These are phyloP conservation scores for Heritiera littoralis DNA, from an alignment of 345 rosid species.

Conservation along the genomic window DNA sequence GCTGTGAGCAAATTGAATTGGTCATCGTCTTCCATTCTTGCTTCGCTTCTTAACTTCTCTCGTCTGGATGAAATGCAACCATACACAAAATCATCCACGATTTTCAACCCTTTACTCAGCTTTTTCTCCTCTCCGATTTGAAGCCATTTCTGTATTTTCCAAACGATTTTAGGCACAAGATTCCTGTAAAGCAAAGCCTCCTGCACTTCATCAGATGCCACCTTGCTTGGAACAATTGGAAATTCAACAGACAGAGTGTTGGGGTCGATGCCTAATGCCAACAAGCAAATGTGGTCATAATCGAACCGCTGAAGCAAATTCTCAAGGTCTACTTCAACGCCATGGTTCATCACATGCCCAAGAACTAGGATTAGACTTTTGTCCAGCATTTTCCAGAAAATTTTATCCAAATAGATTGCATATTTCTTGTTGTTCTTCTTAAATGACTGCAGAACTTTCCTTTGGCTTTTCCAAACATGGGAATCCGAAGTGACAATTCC, in stretches of 20 bases:
- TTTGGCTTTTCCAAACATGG: constrained; percentile 24
- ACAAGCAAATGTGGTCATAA: constrained; percentile 27
- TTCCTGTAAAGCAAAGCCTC: constrained; percentile 19
- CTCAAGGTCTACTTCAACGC: constrained; percentile 28
- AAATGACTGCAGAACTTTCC: constrained; percentile 20
- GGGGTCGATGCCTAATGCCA: constrained; percentile 28
- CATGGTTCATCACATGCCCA: neutral
- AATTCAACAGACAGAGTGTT: constrained; percentile 21
- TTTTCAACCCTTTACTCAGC: constrained; percentile 8
- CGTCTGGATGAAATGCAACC: constrained; percentile 17
- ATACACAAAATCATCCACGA: constrained; percentile 17
- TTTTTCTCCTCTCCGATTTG: constrained; percentile 37
- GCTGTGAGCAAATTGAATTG: constrained; percentile 30
- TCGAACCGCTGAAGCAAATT: constrained; percentile 33
- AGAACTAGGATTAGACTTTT: constrained; percentile 21
- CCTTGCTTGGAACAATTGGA: constrained; percentile 17
- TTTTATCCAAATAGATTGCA: neutral
- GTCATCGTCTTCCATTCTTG: neutral
- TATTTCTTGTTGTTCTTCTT: constrained; percentile 10
- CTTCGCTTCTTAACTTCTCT: neutral
- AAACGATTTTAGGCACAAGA: constrained; percentile 5
- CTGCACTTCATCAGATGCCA: constrained; percentile 26
- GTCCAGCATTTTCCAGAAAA: neutral
- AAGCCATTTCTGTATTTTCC: constrained; percentile 30
- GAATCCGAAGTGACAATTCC: constrained; percentile 27